These are phyloP conservation scores for Tilletia caries DNA, from an alignment of 1,284 basidiomycete genomes.

Conservation along the genomic window DNA sequence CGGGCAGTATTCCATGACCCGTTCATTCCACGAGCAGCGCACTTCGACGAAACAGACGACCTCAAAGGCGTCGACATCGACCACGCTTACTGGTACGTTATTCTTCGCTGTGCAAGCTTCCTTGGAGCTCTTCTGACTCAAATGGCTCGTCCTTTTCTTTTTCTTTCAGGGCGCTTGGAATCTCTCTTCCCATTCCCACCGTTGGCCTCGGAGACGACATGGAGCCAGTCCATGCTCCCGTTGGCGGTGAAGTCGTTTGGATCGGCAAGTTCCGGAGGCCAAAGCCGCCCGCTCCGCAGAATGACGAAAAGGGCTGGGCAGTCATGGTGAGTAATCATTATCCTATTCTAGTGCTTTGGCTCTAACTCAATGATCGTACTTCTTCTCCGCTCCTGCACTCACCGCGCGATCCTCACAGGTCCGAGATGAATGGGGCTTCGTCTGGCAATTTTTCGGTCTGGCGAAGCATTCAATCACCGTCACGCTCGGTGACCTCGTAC, in stretches of 20 bases:
- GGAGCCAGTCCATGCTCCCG: slow-evolving; percentile 38
- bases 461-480: slow-evolving; percentile 21
- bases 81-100: slow-evolving; percentile 26
- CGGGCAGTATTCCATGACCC: slow-evolving; percentile 39
- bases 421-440: slow-evolving; percentile 42
- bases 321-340: slow-evolving; percentile 21
- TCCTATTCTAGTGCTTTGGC: background rate
- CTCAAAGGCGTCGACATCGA: slow-evolving; percentile 31
- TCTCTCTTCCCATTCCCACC: slow-evolving; percentile 17
- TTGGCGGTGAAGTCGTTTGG: slow-evolving; percentile 41
- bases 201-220: slow-evolving; percentile 21
- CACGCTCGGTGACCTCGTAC: slow-evolving; percentile 28
- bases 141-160: no score
- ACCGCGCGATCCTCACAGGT: slow-evolving; percentile 19
- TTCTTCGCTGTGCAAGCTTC: background rate
- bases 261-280: slow-evolving; percentile 25
- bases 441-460: slow-evolving; percentile 42
- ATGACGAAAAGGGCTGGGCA: slow-evolving; percentile 35
- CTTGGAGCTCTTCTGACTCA: background rate
- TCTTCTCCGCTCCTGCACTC: background rate
- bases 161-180: slow-evolving; percentile 17
- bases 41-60: background rate
- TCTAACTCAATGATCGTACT: background rate
- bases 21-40: slow-evolving; percentile 22
- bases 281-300: slow-evolving; percentile 28